Base-by-base conservation (phyloP, 2,329 filamentous ascomycete genomes). In the Botryosphaeria dothidea region DNA sequence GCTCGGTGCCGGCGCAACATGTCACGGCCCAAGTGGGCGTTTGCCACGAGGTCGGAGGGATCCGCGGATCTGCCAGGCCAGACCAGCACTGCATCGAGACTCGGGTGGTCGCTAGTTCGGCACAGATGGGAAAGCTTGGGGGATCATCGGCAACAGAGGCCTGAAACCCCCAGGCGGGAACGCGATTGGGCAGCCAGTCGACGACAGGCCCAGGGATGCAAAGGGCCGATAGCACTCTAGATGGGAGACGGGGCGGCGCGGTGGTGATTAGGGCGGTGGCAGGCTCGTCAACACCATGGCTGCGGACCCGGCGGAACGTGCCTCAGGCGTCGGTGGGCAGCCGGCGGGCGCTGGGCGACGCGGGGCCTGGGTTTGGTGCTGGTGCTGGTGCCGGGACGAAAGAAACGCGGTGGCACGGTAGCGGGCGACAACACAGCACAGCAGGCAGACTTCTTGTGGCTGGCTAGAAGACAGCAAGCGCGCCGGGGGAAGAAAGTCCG, bases 1-100 rank as follows among this genome's bases (percentile, higher is more conserved):
- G 25, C 34, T 8, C 34, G 21, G 27, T 27, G 15, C 48, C 17
- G 38, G 36, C 15, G 23, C 52, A 27, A 36, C 23, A 17, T n/a
- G 38, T 25, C 54, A 58, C 54, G 23, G 54, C 54, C 54, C 54
- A 58, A 45, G 45, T 34, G 25, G 38, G 54, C 54, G 54, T 41
- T 45, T 43, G 54, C 54, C 54, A 58, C 54, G 54, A 58, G 54
- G 54, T 19, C 54, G 54, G 54, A 46, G 56, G 15, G 56, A 60
- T 60, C 56, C 38, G 36, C 54, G 54, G 54, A 58, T 58, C 54
- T 58, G 5, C 36, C 17, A 58, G 38, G 19, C 17, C 54, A 29
- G 36, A 13, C 36, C 52, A 25, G 52, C 13, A 15, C 52, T 36
- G 15, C 36, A 58, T 23, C 38, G 54, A 58, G 54, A 9, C 21